Conservation (phyloP, 768 basidiomycete species). For the Suillus subalutaceus region DNA sequence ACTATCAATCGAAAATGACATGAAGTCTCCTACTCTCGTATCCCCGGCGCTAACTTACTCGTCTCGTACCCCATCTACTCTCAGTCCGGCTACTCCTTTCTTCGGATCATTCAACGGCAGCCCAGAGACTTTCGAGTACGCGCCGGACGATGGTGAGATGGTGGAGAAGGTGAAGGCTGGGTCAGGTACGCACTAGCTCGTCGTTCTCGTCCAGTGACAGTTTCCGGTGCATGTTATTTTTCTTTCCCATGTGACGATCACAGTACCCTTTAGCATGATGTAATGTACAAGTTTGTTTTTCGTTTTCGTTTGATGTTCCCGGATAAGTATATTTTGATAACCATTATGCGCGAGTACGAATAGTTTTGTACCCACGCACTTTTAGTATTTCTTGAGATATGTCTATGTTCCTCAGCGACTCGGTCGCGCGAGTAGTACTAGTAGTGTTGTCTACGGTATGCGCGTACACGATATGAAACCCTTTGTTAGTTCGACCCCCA, state of each 20-base stretch:
- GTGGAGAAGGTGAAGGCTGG: slow-evolving; percentile 30
- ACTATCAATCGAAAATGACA: slow-evolving; percentile 28
- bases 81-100: slow-evolving; percentile 75
- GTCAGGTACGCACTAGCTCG: slow-evolving; percentile 10
- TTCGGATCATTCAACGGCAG: slow-evolving; percentile 50
- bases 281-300: not conserved
- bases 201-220: not conserved
- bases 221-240: not conserved
- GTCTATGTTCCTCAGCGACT: not conserved
- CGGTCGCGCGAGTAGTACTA: not conserved
- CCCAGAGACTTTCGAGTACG: slow-evolving; percentile 34
- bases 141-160: slow-evolving; percentile 23
- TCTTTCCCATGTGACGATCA: not conserved
- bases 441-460: not conserved
- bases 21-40: slow-evolving; percentile 55
- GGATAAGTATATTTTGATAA: slow-evolving; percentile 4
- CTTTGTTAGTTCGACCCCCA: not conserved
- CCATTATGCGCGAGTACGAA: slow-evolving; percentile 1
- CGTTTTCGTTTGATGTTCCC: not conserved
- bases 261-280: slow-evolving; percentile 6
- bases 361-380: slow-evolving; percentile 4
- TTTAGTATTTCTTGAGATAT: slow-evolving; percentile 7
- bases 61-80: slow-evolving; percentile 62
- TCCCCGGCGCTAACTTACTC: slow-evolving; percentile 73
- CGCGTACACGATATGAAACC: not conserved